Evolutionary conservation across 2,329 filamentous ascomycete species (phyloP).

Genomic region (Pleoardoris graminearum): DNA sequence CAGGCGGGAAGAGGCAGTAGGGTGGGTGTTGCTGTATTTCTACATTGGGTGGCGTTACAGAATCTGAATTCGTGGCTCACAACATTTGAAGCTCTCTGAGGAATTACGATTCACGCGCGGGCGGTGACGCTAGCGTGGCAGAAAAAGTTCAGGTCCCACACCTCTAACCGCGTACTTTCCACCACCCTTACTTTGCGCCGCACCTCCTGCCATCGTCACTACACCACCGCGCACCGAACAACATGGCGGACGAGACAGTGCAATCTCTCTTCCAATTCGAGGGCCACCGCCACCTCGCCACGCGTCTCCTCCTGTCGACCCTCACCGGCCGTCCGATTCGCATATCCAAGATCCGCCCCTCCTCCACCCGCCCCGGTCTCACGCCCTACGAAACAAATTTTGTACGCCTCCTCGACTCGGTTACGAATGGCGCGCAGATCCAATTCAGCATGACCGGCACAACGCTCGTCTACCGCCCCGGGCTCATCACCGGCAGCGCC

Average conservation of each 20-base stretch:
- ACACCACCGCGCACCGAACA: neutral
- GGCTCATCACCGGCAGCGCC: slow-evolving; percentile 84
- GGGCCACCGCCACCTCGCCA: slow-evolving; percentile 78
- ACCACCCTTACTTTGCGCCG: neutral
- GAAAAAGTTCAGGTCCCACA: slow-evolving; percentile 15
- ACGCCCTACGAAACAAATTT: slow-evolving; percentile 94
- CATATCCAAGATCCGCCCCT: slow-evolving; percentile 90
- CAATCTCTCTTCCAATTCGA: slow-evolving; percentile 71
- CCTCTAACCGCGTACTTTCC: neutral
- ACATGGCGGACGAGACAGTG: slow-evolving; percentile 36
- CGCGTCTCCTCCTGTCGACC: slow-evolving; percentile 85
- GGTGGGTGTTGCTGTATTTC: slow-evolving; percentile 4
- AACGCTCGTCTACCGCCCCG: slow-evolving; percentile 86
- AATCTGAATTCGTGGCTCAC: neutral
- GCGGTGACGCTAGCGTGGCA: slow-evolving; percentile 11
- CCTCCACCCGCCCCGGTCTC: slow-evolving; percentile 85
- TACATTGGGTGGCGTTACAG: slow-evolving; percentile 26
- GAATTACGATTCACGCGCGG: neutral
- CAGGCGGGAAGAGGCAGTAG: slow-evolving; percentile 33
- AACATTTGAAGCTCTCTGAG: too few relatives aligned
- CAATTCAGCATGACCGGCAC: slow-evolving; percentile 97
- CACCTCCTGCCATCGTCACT: neutral
- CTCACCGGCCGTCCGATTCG: slow-evolving; percentile 87
- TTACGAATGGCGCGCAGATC: slow-evolving; percentile 94
- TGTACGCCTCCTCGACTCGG: slow-evolving; percentile 86